Evolutionary conservation across 805 yeast genomes (phyloP).

Genomic region (Ogataea nakhonphanomensis): DNA sequence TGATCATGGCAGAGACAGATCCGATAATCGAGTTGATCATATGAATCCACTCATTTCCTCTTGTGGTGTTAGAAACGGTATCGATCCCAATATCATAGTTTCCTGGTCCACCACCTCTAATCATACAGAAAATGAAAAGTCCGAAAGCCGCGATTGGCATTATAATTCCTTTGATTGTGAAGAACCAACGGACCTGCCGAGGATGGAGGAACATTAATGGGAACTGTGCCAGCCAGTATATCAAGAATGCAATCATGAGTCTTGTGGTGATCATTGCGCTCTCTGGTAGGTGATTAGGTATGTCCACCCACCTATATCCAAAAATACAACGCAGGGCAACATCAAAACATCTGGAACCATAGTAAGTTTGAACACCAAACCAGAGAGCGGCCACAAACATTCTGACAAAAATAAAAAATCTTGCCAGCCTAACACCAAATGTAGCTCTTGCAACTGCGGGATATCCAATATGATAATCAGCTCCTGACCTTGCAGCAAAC

Average conservation of each 20-base stretch:
- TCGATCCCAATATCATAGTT: slow-evolving; percentile 15
- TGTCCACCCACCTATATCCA: slow-evolving; percentile 20
- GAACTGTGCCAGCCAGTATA: slow-evolving; percentile 22
- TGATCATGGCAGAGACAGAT: slow-evolving; percentile 27
- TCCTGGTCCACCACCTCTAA: slow-evolving; percentile 21
- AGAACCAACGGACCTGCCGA: slow-evolving; percentile 18
- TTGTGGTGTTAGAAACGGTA: slow-evolving; percentile 2
- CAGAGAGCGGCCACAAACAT: slow-evolving; percentile 36
- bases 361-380: slow-evolving; percentile 39
- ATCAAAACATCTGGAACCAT: slow-evolving; percentile 36
- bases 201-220: slow-evolving; percentile 22
- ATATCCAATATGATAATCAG: slow-evolving; percentile 35
- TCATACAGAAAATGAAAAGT: slow-evolving; percentile 20
- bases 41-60: slow-evolving; percentile 20
- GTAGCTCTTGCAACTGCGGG: slow-evolving; percentile 36
- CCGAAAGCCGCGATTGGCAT: slow-evolving; percentile 23
- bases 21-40: slow-evolving; percentile 25
- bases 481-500: slow-evolving; percentile 19
- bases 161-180: slow-evolving; percentile 18
- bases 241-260: slow-evolving; percentile 18
- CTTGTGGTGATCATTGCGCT: slow-evolving; percentile 18
- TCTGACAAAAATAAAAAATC: slow-evolving; percentile 35
- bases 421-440: slow-evolving; percentile 36
- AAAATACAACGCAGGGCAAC: slow-evolving; percentile 26
- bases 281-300: slow-evolving; percentile 19